Base-by-base conservation (phyloP, 495 filamentous ascomycete species). In the Astrothelium subdiscretum region DNA sequence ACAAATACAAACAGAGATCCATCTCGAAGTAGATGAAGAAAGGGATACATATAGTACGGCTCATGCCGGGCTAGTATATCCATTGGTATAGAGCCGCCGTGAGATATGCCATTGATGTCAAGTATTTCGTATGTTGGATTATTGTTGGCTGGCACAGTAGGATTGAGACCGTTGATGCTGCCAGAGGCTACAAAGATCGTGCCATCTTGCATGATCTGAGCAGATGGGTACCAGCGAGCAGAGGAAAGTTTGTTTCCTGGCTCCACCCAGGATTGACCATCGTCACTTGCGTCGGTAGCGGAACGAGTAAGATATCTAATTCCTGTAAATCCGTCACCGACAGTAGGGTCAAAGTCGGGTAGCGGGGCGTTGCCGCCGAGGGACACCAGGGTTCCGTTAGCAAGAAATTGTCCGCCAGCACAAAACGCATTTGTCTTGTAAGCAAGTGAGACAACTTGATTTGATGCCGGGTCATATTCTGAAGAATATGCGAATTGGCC, bases 1-100 rank as follows among this genome's bases (percentile, higher is more conserved):
- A 73, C 74, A 69, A 83, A 83, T 59, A 85, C 72, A 68, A 83
- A 86, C 1, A 86, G 62, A 4, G 70, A 71, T n/a, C 83, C 82
- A 63, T 84, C 73, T 15, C 71, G 73, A 20, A 86, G 74, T 0
- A 86, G 74, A 64, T 84, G 82, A 40, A 86, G 70, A 69, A 86
- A 83, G 2, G 83, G 83, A 67, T 86, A 86, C 83, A 85, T 84
- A 65, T 84, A 85, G 70, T 85, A 85, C 4, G 83, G 83, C 67
- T 86, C 79, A 59, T 81, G 83, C 66, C 77, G 78, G 29, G 69
- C 74, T 29, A 86, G 70, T 48, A 86, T 80, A 1, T 74, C 71
- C 72, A 86, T 72, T 1, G 68, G 63, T 20, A 78, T 75, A 66
- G 73, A 83, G 8, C 69, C 61, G 32, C 80, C 80, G 31, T 66